Conservation (phyloP, 1,284 basidiomycete species). For the Malassezia furfur region DNA sequence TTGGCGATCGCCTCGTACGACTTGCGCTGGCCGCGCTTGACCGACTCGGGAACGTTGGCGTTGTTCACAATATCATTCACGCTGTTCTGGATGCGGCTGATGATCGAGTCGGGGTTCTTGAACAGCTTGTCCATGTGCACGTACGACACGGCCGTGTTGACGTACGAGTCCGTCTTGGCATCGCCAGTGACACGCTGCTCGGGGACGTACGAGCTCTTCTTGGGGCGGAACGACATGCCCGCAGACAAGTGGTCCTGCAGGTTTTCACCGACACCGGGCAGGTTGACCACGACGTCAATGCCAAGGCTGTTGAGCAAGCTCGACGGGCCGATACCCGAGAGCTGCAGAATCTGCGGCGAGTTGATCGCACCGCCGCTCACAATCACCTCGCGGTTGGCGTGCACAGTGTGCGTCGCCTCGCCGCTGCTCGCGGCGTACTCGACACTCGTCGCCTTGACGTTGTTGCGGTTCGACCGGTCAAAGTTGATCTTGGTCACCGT, state of each 20-base stretch:
- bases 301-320: conserved; percentile 50
- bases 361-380: conserved; percentile 47
- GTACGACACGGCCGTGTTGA: conserved; percentile 36
- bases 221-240: conserved; percentile 23
- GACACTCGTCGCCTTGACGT: conserved; percentile 25
- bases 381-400: conserved; percentile 38
- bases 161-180: conserved; percentile 25
- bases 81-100: conserved; percentile 19
- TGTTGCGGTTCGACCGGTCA: conserved; percentile 11
- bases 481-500: conserved; percentile 29
- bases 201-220: conserved; percentile 4
- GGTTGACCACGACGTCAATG: conserved; percentile 50
- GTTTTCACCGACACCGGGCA: conserved; percentile 55
- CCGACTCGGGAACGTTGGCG: conserved; percentile 21
- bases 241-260: conserved; percentile 52
- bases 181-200: conserved; percentile 18
- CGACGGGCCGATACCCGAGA: conserved; percentile 53
- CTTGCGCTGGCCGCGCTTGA: conserved; percentile 21
- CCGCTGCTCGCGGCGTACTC: conserved; percentile 23
- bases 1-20: conserved; percentile 15
- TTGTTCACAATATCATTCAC: conserved; percentile 20
- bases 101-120: conserved; percentile 9
- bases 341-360: conserved; percentile 52
- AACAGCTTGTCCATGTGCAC: conserved; percentile 28
- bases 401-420: conserved; percentile 22